A percentile compares a stretch with the other conserved stretches of the same genome.
phyloP scores from a whole-genome alignment of 2,329 filamentous ascomycete species.

The Chaetomiaceae sp. region DNA sequence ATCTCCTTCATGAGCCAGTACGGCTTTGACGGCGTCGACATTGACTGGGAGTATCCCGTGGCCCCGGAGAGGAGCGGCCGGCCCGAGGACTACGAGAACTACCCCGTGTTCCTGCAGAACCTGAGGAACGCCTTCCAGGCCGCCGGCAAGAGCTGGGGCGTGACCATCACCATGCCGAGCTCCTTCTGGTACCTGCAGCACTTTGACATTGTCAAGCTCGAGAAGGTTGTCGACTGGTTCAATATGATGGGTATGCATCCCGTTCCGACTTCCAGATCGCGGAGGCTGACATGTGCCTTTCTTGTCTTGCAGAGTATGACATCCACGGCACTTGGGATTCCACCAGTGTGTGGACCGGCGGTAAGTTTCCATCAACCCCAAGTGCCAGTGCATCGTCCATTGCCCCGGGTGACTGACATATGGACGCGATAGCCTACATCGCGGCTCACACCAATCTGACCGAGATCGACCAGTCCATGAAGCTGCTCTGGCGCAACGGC shows the following conservation, averaged over 20 bases:
- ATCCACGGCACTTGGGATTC: slow-evolving; percentile 4
- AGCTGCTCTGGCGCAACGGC: slow-evolving; percentile 3
- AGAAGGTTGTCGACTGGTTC: not conserved
- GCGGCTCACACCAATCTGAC: slow-evolving; percentile 7
- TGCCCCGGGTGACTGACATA: not conserved
- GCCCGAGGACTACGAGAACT: not conserved
- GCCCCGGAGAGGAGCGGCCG: not conserved
- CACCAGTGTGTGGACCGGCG: slow-evolving; percentile 3
- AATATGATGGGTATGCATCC: not conserved
- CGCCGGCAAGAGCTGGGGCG: not conserved
- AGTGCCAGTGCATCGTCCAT: no score
- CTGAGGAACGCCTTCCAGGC: slow-evolving; percentile 2
- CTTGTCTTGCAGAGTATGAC: not conserved
- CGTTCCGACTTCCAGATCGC: no score
- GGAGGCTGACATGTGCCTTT: not conserved
- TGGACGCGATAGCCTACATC: not conserved
- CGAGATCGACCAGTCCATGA: slow-evolving; percentile 4
- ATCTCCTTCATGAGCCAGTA: not conserved
- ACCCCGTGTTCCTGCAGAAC: not conserved
- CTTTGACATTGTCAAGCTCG: not conserved
- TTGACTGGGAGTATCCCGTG: slow-evolving; percentile 10
- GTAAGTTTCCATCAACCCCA: not conserved
- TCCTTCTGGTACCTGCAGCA: not conserved
- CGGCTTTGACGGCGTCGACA: slow-evolving; percentile 2
- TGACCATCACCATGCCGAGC: not conserved